Percentiles rank a stretch among this genome's conserved stretches.
Conservation (phyloP, 2,329 filamentous ascomycete species). For the Bipolaris zeicola region DNA sequence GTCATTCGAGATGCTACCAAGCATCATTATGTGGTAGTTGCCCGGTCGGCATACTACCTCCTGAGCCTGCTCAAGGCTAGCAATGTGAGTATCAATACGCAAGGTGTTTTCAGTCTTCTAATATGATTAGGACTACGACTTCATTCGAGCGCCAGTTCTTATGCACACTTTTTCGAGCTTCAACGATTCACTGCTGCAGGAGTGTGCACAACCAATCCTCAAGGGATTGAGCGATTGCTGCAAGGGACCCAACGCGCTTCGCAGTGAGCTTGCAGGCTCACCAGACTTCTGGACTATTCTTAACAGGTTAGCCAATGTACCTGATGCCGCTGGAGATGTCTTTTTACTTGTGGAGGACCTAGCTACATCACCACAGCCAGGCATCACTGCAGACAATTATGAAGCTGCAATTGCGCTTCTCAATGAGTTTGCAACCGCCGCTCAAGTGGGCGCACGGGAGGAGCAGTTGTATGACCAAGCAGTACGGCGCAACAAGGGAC, state of each 20-base stretch:
- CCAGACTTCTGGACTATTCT: constrained; percentile 97
- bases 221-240: constrained; percentile 82
- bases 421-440: constrained; percentile 87
- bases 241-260: constrained; percentile 74
- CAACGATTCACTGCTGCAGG: constrained; percentile 75
- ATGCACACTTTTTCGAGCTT: constrained; percentile 91
- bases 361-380: constrained; percentile 71
- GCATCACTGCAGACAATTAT: constrained; percentile 94
- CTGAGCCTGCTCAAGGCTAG: constrained; percentile 80
- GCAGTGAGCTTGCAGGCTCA: constrained; percentile 92
- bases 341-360: constrained; percentile 86
- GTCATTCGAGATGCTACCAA: constrained; percentile 79
- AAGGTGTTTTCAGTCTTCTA: background rate
- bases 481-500: constrained; percentile 58
- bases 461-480: constrained; percentile 71
- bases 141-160: constrained; percentile 87
- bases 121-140: constrained; percentile 74
- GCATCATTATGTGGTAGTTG: constrained; percentile 82
- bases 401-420: constrained; percentile 83
- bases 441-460: constrained; percentile 70
- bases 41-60: constrained; percentile 84
- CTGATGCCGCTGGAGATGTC: constrained; percentile 74
- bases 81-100: constrained; percentile 65
- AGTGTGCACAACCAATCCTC: constrained; percentile 75
- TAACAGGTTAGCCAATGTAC: constrained; percentile 71